Base-by-base conservation (phyloP, 1,284 basidiomycete genomes). In the Peniophora sp. region DNA sequence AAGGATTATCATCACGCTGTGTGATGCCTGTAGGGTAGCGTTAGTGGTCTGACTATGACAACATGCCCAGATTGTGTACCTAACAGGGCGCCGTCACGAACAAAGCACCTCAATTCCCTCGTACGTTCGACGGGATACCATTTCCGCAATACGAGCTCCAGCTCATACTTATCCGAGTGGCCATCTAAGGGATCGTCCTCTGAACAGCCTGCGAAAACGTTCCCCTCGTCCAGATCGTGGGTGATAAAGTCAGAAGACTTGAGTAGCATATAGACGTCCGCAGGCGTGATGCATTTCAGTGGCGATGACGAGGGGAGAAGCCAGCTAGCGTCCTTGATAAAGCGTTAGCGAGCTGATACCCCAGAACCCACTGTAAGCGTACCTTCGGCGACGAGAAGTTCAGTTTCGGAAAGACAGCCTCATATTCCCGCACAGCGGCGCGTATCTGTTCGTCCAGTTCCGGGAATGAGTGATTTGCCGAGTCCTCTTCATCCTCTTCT, bases 301-400 rank as follows among this genome's bases (percentile, higher is more conserved):
- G 89, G 92, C 1, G 88, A 83, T 3, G 86, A 85, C n/a, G 89
- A 77, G 1, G 92, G 88, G 1, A 97, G 74, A 55, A 99, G 83
- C 89, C 94, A 98, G 2, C 88, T 80, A 12, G 94, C 92, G 62
- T 98, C 95, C 90, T 95, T 56, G 23, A 45, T 5, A 5, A 5
- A 32, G 12, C 5, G 5, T 32, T 12, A 32, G 27, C n/a, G 22
- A 50, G 48, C 24, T 46, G 27, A 3, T 22, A 3, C 9, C 22
- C 38, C 6, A 14, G 48, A 20, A 32, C 43, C 43, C 32, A 38
- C 20, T 23, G 45, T 41, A 44, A n/a, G 50, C 47, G 49, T 58
- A 90, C 93, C 70, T 86, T 85, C 24, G 93, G 93, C 16, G 89
- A 85, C 2, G 92, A 92, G 71, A 94, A 96, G 62, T 96, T 97